A percentile compares a stretch with the other conserved stretches of the same genome.
Evolutionary conservation across 805 yeast species (phyloP).

Genomic region (Candida succiphila): DNA sequence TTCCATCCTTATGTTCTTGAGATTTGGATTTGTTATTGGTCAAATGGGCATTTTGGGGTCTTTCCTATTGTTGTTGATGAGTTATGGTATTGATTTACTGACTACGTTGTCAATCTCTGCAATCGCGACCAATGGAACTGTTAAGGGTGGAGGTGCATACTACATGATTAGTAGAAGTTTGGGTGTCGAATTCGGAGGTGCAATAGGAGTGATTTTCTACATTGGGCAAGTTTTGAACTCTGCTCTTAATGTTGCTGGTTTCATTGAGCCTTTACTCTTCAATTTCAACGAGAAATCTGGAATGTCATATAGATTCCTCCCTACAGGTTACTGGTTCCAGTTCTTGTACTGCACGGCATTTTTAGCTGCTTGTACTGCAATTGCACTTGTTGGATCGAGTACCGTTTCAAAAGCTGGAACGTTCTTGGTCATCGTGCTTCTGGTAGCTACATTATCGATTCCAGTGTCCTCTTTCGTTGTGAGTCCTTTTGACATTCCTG

Average conservation of each 20-base stretch:
- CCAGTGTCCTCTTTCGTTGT: slow-evolving; percentile 70
- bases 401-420: slow-evolving; percentile 79
- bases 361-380: slow-evolving; percentile 58
- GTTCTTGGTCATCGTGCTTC: slow-evolving; percentile 53
- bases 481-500: slow-evolving; percentile 48
- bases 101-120: slow-evolving; percentile 91
- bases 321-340: slow-evolving; percentile 56
- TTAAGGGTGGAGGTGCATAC: slow-evolving; percentile 97
- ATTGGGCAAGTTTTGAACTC: slow-evolving; percentile 90
- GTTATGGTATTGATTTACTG: slow-evolving; percentile 72
- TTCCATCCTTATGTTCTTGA: slow-evolving; percentile 86
- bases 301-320: slow-evolving; percentile 44
- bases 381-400: slow-evolving; percentile 74
- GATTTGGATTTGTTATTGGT: slow-evolving; percentile 93
- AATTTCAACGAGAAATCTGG: slow-evolving; percentile 65
- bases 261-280: slow-evolving; percentile 79
- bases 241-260: slow-evolving; percentile 91
- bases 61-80: slow-evolving; percentile 50
- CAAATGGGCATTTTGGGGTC: slow-evolving; percentile 88
- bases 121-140: slow-evolving; percentile 95
- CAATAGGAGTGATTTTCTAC: slow-evolving; percentile 90
- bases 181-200: slow-evolving; percentile 98
- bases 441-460: slow-evolving; percentile 67
- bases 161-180: slow-evolving; percentile 92
- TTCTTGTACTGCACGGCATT: slow-evolving; percentile 64